Evolutionary conservation across 495 filamentous ascomycete species (phyloP).

Genomic region (Jackrogersella multiformis): DNA sequence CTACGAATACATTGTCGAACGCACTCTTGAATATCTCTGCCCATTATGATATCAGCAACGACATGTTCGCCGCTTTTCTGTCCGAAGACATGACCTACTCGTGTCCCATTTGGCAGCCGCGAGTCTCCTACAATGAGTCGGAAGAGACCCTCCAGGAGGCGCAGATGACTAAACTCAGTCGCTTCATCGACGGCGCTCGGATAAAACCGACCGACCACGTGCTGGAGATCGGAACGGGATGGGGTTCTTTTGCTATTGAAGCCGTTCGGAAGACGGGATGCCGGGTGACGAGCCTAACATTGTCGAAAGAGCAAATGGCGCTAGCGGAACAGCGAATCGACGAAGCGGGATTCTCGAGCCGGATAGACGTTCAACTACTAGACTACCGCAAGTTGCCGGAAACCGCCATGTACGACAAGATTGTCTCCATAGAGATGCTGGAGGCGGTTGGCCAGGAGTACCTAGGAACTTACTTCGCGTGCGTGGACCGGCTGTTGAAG

Average conservation of each 20-base stretch:
- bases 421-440: constrained; percentile 79
- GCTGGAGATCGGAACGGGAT: constrained; percentile 75
- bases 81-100: constrained; percentile 81
- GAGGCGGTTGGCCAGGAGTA: constrained; percentile 75
- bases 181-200: constrained; percentile 66
- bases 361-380: constrained; percentile 65
- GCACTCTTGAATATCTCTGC: constrained; percentile 70
- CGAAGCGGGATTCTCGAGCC: constrained; percentile 59
- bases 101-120: constrained; percentile 70
- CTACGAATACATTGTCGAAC: constrained; percentile 71
- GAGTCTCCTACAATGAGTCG: constrained; percentile 33
- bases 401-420: constrained; percentile 69
- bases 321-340: constrained; percentile 67
- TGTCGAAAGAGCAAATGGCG: constrained; percentile 68
- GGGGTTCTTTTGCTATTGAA: constrained; percentile 73
- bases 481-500: constrained; percentile 68
- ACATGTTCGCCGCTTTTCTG: constrained; percentile 76
- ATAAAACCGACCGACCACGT: constrained; percentile 71
- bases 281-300: constrained; percentile 68
- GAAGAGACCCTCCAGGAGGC: constrained; percentile 69
- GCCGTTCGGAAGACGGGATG: constrained; percentile 68
- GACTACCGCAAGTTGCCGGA: constrained; percentile 68
- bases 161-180: constrained; percentile 69
- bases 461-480: constrained; percentile 67
- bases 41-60: constrained; percentile 81